Base-by-base conservation (phyloP, 805 yeast species). In the Pichia pseudocactophila region DNA sequence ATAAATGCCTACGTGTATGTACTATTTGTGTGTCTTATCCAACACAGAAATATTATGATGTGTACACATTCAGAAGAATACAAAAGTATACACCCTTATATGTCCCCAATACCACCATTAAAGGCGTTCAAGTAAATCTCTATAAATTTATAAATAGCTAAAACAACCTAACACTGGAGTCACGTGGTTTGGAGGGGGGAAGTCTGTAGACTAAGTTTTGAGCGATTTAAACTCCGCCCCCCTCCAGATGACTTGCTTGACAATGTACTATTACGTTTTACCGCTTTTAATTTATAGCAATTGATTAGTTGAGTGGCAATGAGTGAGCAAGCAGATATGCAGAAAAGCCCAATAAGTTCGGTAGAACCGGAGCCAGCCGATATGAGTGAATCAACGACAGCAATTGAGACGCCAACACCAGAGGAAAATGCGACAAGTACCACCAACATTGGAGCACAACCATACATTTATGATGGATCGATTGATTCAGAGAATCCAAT, bases 1-100 rank as follows among this genome's bases (percentile, higher is more conserved):
- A 76, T 88, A 35, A 80, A 77, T 45, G 78, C 88, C 6, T 95
- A 96, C 17, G 74, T 80, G 2, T 76, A 88, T 17, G 82, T 95
- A 0, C 78, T 88, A 56, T 86, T 86, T 59, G 80, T 88, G 34
- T 87, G 92, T 0, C 68, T 85, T 57, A 86, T 90, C 7, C 76
- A 76, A 51, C 89, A 86, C 52, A 95, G 96, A 0, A 90, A 84
- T 50, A 78, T 85, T 13, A 77, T 82, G 66, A 75, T 75, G 54
- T 68, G 71, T 63, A 70, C 80, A 32, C 81, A 86, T 57, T 85
- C 94, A 9, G 68, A 71, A 8, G 63, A 49, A 32, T 18, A 32
- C n/a, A 11, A 19, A 6, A 32, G 13, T 10, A 32, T 32, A 17
- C 12, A 32, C 13, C 13, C 22, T 12, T 32, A 6, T n/a, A 8